Evolutionary conservation across 2,329 filamentous ascomycete genomes (phyloP), one percentile per base, ranked within the genome.

Genomic region (Paraconiothyrium sp.): DNA sequence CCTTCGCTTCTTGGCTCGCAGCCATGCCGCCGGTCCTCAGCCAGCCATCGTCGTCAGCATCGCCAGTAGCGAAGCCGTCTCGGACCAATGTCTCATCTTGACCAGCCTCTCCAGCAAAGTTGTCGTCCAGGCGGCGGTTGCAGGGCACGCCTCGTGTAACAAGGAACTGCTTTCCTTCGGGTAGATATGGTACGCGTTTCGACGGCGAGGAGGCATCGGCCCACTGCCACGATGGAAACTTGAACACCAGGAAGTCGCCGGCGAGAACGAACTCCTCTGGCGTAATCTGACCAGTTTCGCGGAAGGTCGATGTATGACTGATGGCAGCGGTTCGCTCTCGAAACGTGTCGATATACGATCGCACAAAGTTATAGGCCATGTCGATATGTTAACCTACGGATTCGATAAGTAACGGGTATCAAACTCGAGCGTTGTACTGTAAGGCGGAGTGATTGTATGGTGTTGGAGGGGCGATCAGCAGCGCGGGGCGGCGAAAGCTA

Each of bases 171-270:
- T 98, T 99, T 55, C 91, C 92, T 0, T 89, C 82, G 0, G 95
- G 95, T 4, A 99, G 88, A 76, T 97, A 92, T 67, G 84, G 83
- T 58, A 92, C 92, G 66, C 93, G 90, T 78, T 93, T 92, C 64
- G 88, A 86, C 1, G 90, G 87, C n/a, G 89, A 88, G 58, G 94
- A 92, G 68, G 94, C 94, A 72, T 95, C 92, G 67, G 91, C 89
- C 95, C 95, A 99, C 54, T 92, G 91, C 95, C 95, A 99, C 61
- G 94, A 97, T 9, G 94, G 95, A 82, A 99, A 99, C 84, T 97
- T 98, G 89, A 96, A 97, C 75, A 97, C 94, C 41, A 99, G 89
- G 79, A 98, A 99, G 83, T 99, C 95, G 72, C 95, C 95, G 3
- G 95, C 95, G 4, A 92, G 90, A 54, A 97, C 86, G 80, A 99